phyloP scores from a whole-genome alignment of 345 rosid genomes.

The Brassica nigra region DNA sequence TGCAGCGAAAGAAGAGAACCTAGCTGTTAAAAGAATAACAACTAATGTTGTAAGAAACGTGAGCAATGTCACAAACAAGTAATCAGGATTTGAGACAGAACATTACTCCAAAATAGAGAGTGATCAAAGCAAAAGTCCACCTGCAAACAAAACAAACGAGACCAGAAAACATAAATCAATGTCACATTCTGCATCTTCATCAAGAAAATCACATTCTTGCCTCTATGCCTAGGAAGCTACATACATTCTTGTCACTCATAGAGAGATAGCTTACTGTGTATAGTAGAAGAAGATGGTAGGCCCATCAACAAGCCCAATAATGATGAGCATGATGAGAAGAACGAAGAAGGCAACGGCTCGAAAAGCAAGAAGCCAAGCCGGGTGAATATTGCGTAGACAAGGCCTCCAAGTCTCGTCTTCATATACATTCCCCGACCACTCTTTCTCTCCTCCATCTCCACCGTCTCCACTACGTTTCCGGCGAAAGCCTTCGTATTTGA shows the following conservation, averaged over 20 bases:
- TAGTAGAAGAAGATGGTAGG: constrained; percentile 86
- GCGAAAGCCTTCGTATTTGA: constrained; percentile 61
- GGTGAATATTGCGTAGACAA: constrained; percentile 78
- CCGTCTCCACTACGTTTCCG: constrained; percentile 22
- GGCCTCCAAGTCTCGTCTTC: constrained; percentile 90
- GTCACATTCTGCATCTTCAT: too few species aligned
- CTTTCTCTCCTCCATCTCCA: constrained; percentile 49
- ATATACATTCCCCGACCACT: constrained; percentile 49
- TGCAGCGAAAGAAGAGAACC: constrained; percentile 70
- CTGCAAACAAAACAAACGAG: constrained; percentile 50
- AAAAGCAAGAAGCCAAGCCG: constrained; percentile 89
- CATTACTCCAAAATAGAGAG: constrained; percentile 82
- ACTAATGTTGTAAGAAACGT: constrained; percentile 29
- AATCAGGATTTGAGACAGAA: constrained; percentile 16
- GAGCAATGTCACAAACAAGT: constrained; percentile 7
- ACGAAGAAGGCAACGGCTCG: constrained; percentile 65
- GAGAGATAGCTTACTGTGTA: constrained; percentile 70
- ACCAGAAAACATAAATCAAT: neutral
- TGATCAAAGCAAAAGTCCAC: constrained; percentile 84
- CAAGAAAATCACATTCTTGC: too few species aligned
- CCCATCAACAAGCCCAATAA: constrained; percentile 59
- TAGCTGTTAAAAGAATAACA: constrained; percentile 47
- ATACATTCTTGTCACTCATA: too few species aligned
- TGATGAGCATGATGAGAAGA: constrained; percentile 57
- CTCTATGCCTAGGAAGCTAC: too few species aligned